Base-by-base conservation (phyloP, 495 filamentous ascomycete species). In the Neurospora sp. region DNA sequence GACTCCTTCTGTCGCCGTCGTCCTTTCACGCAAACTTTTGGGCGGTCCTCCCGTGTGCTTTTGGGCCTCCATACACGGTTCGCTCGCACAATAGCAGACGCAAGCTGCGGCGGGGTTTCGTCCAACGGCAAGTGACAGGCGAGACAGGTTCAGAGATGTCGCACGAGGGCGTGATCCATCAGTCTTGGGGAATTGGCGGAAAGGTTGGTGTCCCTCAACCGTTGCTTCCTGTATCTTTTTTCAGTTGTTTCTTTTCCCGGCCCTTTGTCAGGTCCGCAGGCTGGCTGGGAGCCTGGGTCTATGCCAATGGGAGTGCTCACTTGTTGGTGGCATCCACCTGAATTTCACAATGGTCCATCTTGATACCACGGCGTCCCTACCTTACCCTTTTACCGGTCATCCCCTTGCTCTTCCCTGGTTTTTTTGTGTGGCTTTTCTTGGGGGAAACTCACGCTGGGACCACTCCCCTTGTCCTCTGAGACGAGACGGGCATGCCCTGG, bases 81-180 rank as follows among this genome's bases (percentile, higher is more conserved):
- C 54, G 54, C 54, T 66, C 54, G 54, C 54, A 66, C 54, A 37
- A 66, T 37, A 66, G 6, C 27, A 66, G 54, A 66, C 23, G 54
- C 54, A 66, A 14, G 54, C 54, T 66, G 71, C 73, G 62, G 71
- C 69, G 71, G 71, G 74, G 69, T 73, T 70, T 80, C 46, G 75
- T 70, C 74, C 77, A 74, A 76, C 77, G 78, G 77, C 75, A 78
- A 76, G 78, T 79, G 78, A 76, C 79, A 79, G 76, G 75, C 69
- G 44, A 37, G 41, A 70, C 27, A 35, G 35, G 20, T 72, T 77
- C 76, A 77, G 76, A 66, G 27, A 66, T 35, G 54, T 66, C 27
- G 14, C 27, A 66, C 54, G 54, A 66, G 54, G 37, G 40, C 44
- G 54, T 71, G 74, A 73, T 77, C 72, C 73, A 76, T 77, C 74